Base-by-base conservation (phyloP, 208 protist genomes). In the Leishmania major region DNA sequence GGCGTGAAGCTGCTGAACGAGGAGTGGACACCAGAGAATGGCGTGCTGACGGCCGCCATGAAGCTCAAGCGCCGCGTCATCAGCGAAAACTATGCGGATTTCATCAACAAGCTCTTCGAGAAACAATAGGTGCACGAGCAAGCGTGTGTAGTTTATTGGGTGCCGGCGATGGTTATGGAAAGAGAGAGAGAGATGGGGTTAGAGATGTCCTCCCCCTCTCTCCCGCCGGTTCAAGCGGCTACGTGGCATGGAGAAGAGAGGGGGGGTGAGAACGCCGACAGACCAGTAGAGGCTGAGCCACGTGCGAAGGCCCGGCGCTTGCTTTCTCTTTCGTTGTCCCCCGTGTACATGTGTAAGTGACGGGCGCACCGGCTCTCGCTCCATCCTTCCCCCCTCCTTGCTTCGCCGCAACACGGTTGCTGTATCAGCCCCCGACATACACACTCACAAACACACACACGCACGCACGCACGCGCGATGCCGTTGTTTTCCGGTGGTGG, bases 1-100 rank as follows among this genome's bases (percentile, higher is more conserved):
- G 45, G 86, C 17, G 82, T 94, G 47, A 85, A 83, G 47, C 55
- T 96, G 51, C 66, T 96, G 67, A 78, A 79, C 25, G 93, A 96
- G 28, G 92, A 96, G 79, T 97, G 95, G 95, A 96, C 95, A 10
- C 85, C 91, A 5, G 91, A 95, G 78, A 97, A 96, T 79, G 90
- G 88, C 40, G 80, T 93, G 47, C 84, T 97, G 57, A 98, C 95
- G 5, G 92, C 95, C 1, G 91, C 95, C 2, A 88, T 94, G 90
- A 98, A 98, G 82, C 86, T 98, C 40, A 92, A 92, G 73, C 87
- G 95, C 60, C 86, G 88, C 47, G 82, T 82, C 5, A 89, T 98
- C 64, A 89, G 93, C 15, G 88, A 93, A 72, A 80, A 82, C 5
- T 97, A 96, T 81, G 88, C 85, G 64, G 81, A 91, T 11, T 53